Evolutionary conservation across 1,284 basidiomycete species (phyloP), one percentile per base, ranked within the genome.

Genomic region (Malassezia sympodialis): DNA sequence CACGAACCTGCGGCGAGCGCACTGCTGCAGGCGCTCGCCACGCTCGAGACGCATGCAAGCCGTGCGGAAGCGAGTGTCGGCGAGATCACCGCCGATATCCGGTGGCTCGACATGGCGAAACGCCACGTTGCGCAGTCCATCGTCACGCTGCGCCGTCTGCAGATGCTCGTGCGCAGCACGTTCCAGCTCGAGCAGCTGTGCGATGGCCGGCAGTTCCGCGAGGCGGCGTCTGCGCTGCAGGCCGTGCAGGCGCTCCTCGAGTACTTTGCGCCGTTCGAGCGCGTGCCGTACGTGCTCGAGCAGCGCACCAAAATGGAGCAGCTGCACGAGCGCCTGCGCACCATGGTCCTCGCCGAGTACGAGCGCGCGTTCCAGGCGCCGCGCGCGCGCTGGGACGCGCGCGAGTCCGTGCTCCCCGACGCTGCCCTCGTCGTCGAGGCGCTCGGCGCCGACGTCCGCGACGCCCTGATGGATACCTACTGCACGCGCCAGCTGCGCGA

Each of bases 1-100:
- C 39, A 50, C 14, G 40, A 24, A 15, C 48, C 32, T n/a, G 26
- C 24, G 8, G 35, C 40, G 15, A 43, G 59, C 21, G 51, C 60
- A 69, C 80, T 96, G 10, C 81, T 96, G 53, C 83, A 85, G 27
- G 90, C 96, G 77, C 90, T 96, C 82, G 88, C 86, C 23, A 84
- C 85, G 50, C 96, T 96, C 63, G 82, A 89, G 32, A 90, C 94
- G 75, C 93, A 96, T 75, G 72, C 73, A 10, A 50, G 65, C 10
- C 62, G 68, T 75, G 90, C 89, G 11, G 93, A 98, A 73, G 88
- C 88, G 1, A 89, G 96, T 44, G 94, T 98, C 31, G 82, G 87
- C 56, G 84, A 89, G 59, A 94, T 98, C 66, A 99, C 94, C 5
- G 85, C 88, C 63, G 94, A 99, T 75, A 96, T 99, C 53, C 90